These are phyloP conservation scores for Oidiodendron maius DNA, from an alignment of 495 filamentous ascomycete genomes.

Conservation along the genomic window DNA sequence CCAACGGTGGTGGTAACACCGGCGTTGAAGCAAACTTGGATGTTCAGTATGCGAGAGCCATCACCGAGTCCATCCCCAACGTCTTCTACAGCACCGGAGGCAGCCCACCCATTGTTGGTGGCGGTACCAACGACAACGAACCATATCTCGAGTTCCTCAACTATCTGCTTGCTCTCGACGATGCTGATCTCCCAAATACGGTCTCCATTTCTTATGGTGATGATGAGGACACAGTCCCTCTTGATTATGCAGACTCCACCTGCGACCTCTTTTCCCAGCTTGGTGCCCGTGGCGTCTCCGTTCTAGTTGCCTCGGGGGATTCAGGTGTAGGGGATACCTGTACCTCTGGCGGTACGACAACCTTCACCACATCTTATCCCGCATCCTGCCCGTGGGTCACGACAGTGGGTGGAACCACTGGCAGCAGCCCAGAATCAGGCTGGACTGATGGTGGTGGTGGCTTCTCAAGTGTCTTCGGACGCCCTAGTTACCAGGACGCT, in stretches of 20 bases:
- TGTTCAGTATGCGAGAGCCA: conserved; percentile 40
- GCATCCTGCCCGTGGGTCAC: conserved; percentile 80
- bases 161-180: conserved; percentile 53
- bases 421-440: conserved; percentile 49
- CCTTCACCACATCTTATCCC: conserved; percentile 45
- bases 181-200: conserved; percentile 59
- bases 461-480: conserved; percentile 63
- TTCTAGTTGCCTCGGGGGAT: conserved; percentile 73
- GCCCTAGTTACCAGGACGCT: conserved; percentile 57
- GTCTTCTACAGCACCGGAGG: conserved; percentile 19
- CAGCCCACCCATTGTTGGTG: conserved; percentile 13
- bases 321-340: conserved; percentile 59
- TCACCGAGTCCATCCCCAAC: conserved; percentile 18
- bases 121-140: conserved; percentile 53
- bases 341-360: conserved; percentile 1
- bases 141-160: conserved; percentile 78
- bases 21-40: conserved; percentile 66
- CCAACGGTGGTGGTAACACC: not conserved
- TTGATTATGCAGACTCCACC: conserved; percentile 53
- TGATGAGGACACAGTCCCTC: conserved; percentile 57
- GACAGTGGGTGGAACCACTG: conserved; percentile 61
- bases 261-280: conserved; percentile 72
- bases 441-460: conserved; percentile 59
- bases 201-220: conserved; percentile 73
- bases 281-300: conserved; percentile 63